A percentile compares a stretch with the other conserved stretches of the same genome.
These are phyloP conservation scores for Globisporangium nunn DNA, from an alignment of 352 stramenopile species.

Conservation along the genomic window DNA sequence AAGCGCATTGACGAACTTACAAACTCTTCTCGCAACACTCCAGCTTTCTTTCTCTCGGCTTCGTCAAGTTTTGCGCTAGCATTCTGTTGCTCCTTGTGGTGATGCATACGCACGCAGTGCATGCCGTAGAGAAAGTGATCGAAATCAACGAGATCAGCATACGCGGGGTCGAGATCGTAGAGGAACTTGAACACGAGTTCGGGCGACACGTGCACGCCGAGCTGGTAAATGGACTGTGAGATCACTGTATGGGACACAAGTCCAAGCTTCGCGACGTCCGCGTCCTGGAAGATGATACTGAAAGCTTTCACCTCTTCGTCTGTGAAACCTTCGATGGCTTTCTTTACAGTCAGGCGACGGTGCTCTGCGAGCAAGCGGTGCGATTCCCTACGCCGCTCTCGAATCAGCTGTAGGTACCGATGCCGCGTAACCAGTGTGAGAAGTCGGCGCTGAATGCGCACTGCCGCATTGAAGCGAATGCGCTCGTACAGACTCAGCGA, in stretches of 20 bases:
- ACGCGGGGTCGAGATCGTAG: slow-evolving; percentile 49
- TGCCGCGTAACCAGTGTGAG: slow-evolving; percentile 42
- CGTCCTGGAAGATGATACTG: slow-evolving; percentile 48
- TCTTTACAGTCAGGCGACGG: slow-evolving; percentile 32
- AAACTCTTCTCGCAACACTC: slow-evolving; percentile 28
- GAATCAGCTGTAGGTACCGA: slow-evolving; percentile 41
- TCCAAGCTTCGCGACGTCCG: slow-evolving; percentile 51
- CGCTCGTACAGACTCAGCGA: slow-evolving; percentile 63
- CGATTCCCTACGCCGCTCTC: slow-evolving; percentile 31
- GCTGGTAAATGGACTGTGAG: slow-evolving; percentile 61
- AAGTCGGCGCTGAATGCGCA: slow-evolving; percentile 57
- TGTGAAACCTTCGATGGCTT: slow-evolving; percentile 55
- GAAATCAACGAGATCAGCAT: slow-evolving; percentile 72
- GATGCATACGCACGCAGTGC: slow-evolving; percentile 59
- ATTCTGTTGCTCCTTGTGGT: slow-evolving; percentile 43
- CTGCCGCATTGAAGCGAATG: slow-evolving; percentile 57
- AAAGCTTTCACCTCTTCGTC: slow-evolving; percentile 63
- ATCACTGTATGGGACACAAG: slow-evolving; percentile 66
- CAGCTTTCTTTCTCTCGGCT: not conserved
- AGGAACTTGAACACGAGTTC: slow-evolving; percentile 44
- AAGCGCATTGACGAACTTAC: slow-evolving; percentile 55
- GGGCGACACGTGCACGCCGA: slow-evolving; percentile 49
- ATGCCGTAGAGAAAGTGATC: slow-evolving; percentile 81
- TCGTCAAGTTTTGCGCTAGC: not conserved
- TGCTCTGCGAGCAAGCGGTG: slow-evolving; percentile 30